Base-by-base conservation (phyloP, 495 filamentous ascomycete species). In the Letharia columbiana region DNA sequence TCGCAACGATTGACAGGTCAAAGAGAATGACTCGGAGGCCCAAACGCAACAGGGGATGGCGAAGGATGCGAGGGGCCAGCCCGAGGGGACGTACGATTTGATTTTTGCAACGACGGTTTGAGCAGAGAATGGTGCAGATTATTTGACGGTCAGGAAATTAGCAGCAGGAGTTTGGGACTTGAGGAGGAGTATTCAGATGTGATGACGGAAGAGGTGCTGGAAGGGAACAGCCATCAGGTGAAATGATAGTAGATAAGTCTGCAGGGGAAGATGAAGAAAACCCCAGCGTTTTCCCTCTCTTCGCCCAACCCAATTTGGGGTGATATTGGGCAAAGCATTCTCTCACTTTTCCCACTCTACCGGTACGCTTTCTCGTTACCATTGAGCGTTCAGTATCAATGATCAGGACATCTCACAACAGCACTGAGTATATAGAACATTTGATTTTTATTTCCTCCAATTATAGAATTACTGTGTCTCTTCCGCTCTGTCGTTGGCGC, bases 381-480 rank as follows among this genome's bases (percentile, higher is more conserved):
- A 9, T 65, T 20, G 33, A 60, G 42, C 44, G 33, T 10, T 35
- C 28, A 35, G 15, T 20, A 44, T 11, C n/a, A 20, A 12, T 39
- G 39, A 42, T 11, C 9, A 10, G 9, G 42, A 17, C 20, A 39
- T 28, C 20, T 60, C 33, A 41, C n/a, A 40, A 39, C 52, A 37
- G 54, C 54, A 41, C 33, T 5, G 42, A 41, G 33, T 8, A 0
- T 45, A 47, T 60, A 28, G 63, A 59, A 20, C 6, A 18, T 18
- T 44, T n/a, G 8, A 31, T 49, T 40, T 60, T 37, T 3, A 31
- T 65, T 60, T 47, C 50, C 63, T 60, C 56, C 42, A 4, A 62
- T 62, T 68, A 61, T 62, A 39, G 28, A 49, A 68, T 64, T 68
- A 68, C 59, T 57, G 37, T 61, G 35, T 65, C 54, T 60, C 18